Evolutionary conservation across 106 monocot genomes (phyloP).

Genomic region (Agapanthus africanus): DNA sequence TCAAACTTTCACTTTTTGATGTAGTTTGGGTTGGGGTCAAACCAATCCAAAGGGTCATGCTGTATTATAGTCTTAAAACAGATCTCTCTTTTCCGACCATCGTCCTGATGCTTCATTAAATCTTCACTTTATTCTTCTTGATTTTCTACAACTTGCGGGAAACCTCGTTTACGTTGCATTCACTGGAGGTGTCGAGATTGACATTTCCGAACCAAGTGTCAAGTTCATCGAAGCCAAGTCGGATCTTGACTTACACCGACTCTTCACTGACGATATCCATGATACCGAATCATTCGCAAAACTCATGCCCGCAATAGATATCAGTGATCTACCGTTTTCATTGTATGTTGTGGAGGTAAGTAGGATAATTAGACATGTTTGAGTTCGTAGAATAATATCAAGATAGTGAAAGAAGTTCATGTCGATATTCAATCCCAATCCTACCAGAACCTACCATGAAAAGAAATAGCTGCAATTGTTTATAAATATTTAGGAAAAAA

Average conservation of each 20-base stretch:
- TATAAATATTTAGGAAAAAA: too few species aligned
- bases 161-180: conserved; percentile 24
- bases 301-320: conserved; percentile 28
- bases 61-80: conserved; percentile 6
- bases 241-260: conserved; percentile 13
- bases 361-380: too few species aligned
- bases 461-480: too few species aligned
- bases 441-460: too few species aligned
- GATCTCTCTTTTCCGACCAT: conserved; percentile 6
- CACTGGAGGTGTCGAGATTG: conserved; percentile 18
- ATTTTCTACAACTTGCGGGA: conserved; percentile 31
- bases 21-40: conserved; percentile 14
- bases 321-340: conserved; percentile 19
- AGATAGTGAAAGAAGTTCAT: too few species aligned
- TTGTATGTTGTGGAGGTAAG: conserved; percentile 24
- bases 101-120: conserved; percentile 15
- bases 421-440: too few species aligned
- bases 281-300: conserved; percentile 20
- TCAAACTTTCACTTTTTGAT: conserved; percentile 34
- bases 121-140: conserved; percentile 36
- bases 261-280: conserved; percentile 23
- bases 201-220: conserved; percentile 25
- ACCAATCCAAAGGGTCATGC: conserved; percentile 31
- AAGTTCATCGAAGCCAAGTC: conserved; percentile 34
- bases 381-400: too few species aligned